Conservation (phyloP, 495 filamentous ascomycete genomes). For the Penicillium mononematosum region DNA sequence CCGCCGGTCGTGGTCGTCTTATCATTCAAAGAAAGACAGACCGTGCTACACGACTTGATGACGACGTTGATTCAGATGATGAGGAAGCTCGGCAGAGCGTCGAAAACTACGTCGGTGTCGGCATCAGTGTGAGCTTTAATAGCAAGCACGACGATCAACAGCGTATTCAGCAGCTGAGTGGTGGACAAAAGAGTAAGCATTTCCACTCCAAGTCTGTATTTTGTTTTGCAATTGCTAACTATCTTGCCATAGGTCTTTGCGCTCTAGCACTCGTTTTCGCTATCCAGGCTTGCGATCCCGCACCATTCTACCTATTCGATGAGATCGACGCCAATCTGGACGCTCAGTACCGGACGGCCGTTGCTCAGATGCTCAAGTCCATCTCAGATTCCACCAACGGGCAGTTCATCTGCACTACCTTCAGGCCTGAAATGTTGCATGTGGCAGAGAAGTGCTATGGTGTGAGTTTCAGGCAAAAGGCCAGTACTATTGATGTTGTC, state of each 20-base stretch:
- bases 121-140: conserved; percentile 98
- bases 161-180: conserved; percentile 92
- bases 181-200: conserved; percentile 90
- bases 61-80: conserved; percentile 66
- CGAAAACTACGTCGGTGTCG: conserved; percentile 95
- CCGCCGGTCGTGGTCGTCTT: conserved; percentile 84
- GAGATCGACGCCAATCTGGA: conserved; percentile 99
- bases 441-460: conserved; percentile 98
- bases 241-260: conserved; percentile 68
- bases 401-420: conserved; percentile 91
- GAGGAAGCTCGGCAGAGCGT: conserved; percentile 63
- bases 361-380: conserved; percentile 79
- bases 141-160: conserved; percentile 98
- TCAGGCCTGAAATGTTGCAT: conserved; percentile 92
- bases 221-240: neutral
- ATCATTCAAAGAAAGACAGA: conserved; percentile 93
- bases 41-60: conserved; percentile 56
- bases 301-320: conserved; percentile 98
- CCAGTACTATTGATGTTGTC: conserved; percentile 86
- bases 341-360: conserved; percentile 93
- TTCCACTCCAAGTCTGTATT: neutral
- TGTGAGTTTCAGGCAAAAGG: conserved; percentile 91
- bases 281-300: conserved; percentile 96
- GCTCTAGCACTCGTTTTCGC: conserved; percentile 96
- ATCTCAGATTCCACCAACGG: conserved; percentile 60